Evolutionary conservation across 2,329 filamentous ascomycete genomes (phyloP).

Genomic region (Domatiomyces catenatus): DNA sequence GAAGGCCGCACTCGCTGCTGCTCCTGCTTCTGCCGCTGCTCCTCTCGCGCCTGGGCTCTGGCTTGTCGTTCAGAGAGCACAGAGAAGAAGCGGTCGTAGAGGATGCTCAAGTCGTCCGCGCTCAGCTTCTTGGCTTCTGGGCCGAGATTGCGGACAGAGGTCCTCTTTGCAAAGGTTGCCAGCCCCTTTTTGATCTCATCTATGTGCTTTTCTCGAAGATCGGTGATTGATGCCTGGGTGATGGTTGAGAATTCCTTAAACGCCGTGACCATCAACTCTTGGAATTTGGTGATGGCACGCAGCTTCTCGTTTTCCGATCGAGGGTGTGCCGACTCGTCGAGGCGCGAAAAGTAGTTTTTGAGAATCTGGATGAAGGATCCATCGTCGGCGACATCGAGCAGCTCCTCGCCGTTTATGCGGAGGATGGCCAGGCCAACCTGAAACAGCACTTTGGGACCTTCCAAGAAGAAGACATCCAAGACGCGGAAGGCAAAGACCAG

Average conservation of each 20-base stretch:
- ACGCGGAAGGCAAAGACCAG: constrained; percentile 94
- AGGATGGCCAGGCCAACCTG: constrained; percentile 95
- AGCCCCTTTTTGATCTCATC: constrained; percentile 88
- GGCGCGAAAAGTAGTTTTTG: constrained; percentile 80
- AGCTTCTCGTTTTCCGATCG: constrained; percentile 91
- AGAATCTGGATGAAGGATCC: constrained; percentile 93
- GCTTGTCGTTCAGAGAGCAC: constrained; percentile 86
- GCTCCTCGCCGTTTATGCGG: constrained; percentile 88
- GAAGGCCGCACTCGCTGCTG: constrained; percentile 33
- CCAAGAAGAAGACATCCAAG: constrained; percentile 93
- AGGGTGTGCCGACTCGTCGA: constrained; percentile 92
- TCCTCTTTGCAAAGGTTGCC: constrained; percentile 92
- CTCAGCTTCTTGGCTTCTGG: constrained; percentile 87
- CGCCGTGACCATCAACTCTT: constrained; percentile 96
- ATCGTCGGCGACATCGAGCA: constrained; percentile 84
- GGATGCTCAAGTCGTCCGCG: constrained; percentile 67
- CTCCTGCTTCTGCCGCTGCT: constrained; percentile 51
- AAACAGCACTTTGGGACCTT: constrained; percentile 93
- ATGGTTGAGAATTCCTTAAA: constrained; percentile 97
- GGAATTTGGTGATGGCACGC: constrained; percentile 83
- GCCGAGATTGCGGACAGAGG: constrained; percentile 85
- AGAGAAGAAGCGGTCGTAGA: constrained; percentile 90
- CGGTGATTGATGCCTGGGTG: constrained; percentile 80
- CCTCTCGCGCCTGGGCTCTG: constrained; percentile 60
- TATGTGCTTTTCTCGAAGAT: constrained; percentile 82